Percentiles rank a stretch among this genome's conserved stretches.
These are phyloP conservation scores for Lindgomyces ingoldianus DNA, from an alignment of 495 filamentous ascomycete genomes.

Conservation along the genomic window DNA sequence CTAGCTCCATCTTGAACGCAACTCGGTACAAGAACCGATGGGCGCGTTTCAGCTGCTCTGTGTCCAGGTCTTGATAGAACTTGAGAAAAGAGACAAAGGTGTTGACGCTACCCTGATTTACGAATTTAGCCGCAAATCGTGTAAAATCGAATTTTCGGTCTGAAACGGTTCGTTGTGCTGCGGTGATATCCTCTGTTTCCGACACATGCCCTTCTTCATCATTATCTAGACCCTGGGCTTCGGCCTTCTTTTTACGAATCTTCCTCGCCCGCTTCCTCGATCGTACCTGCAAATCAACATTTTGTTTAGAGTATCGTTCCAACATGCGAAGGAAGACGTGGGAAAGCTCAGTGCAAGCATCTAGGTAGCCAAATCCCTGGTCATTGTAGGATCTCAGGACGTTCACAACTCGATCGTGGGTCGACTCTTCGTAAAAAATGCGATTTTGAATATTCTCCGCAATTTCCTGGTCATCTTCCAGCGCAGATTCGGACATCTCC, in stretches of 20 bases:
- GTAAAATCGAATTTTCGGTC: conserved; percentile 95
- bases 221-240: conserved; percentile 32
- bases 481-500: conserved; percentile 80
- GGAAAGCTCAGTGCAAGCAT: conserved; percentile 85
- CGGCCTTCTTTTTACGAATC: conserved; percentile 62
- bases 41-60: conserved; percentile 82
- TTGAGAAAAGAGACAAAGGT: conserved; percentile 81
- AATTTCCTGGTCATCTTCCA: conserved; percentile 95
- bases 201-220: conserved; percentile 47
- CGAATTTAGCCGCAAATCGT: conserved; percentile 76
- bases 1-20: conserved; percentile 91
- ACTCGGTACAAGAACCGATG: conserved; percentile 95
- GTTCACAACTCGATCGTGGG: conserved; percentile 79
- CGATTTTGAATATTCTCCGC: conserved; percentile 96
- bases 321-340: conserved; percentile 92
- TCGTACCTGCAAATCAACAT: conserved; percentile 87
- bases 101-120: conserved; percentile 80
- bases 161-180: conserved; percentile 65
- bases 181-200: conserved; percentile 70
- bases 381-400: conserved; percentile 84
- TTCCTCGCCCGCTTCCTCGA: conserved; percentile 67
- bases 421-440: conserved; percentile 96
- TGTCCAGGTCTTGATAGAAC: conserved; percentile 79
- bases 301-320: conserved; percentile 91
- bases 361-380: conserved; percentile 90